phyloP scores from a whole-genome alignment of 768 basidiomycete genomes.

The Mrakia gelida region DNA sequence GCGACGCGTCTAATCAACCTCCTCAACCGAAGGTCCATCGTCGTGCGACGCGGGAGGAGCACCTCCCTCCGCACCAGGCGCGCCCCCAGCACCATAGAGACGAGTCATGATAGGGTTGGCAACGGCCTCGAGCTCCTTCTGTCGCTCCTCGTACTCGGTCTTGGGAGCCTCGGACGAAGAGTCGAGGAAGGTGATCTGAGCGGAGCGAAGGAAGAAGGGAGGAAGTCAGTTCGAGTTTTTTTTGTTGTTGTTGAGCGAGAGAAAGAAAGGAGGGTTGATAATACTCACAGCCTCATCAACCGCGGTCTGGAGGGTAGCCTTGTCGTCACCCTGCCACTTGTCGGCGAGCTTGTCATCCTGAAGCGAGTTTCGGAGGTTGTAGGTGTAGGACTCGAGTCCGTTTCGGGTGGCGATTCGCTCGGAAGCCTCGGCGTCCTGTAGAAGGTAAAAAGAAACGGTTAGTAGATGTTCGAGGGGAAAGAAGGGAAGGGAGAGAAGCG shows the following conservation, averaged over 20 bases:
- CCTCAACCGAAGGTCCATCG: slow-evolving; percentile 85
- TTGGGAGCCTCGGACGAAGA: slow-evolving; percentile 81
- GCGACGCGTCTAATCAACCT: slow-evolving; percentile 53
- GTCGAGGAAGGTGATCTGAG: slow-evolving; percentile 72
- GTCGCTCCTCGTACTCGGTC: slow-evolving; percentile 83
- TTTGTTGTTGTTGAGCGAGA: too few species aligned
- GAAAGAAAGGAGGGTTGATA: too few species aligned
- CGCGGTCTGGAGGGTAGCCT: slow-evolving; percentile 65
- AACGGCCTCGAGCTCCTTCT: slow-evolving; percentile 69
- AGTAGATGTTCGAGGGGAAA: neutral
- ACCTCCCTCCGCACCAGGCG: slow-evolving; percentile 36
- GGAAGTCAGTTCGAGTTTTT: too few species aligned
- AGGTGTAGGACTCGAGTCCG: slow-evolving; percentile 85
- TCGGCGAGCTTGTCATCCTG: slow-evolving; percentile 37
- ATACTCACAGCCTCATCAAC: slow-evolving; percentile 60
- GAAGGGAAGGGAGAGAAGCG: neutral
- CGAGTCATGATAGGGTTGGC: slow-evolving; percentile 57
- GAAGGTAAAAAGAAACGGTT: slow-evolving; percentile 46
- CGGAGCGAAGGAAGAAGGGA: too few species aligned
- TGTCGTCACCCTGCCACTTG: slow-evolving; percentile 44
- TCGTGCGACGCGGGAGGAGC: slow-evolving; percentile 39
- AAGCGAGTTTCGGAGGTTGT: slow-evolving; percentile 89
- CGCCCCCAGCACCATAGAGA: slow-evolving; percentile 38
- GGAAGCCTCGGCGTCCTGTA: slow-evolving; percentile 40
- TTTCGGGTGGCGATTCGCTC: slow-evolving; percentile 65